Percentiles rank a stretch among this genome's conserved stretches.
These are phyloP conservation scores for Russula sp. DNA, from an alignment of 768 basidiomycete genomes.

Conservation along the genomic window DNA sequence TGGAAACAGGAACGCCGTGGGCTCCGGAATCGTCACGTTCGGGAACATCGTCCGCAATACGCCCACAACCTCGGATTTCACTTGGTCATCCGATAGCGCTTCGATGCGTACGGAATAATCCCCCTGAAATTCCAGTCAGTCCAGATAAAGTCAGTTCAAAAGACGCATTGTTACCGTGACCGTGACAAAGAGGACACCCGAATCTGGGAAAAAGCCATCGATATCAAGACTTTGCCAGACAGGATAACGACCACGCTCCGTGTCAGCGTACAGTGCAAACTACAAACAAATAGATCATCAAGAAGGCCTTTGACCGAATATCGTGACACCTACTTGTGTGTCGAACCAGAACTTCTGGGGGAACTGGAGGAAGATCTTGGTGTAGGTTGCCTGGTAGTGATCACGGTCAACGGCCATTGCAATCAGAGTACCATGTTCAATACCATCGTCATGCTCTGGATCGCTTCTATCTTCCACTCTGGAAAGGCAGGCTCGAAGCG, in stretches of 20 bases:
- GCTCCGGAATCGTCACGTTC: constrained; percentile 44
- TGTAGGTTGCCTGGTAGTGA: constrained; percentile 43
- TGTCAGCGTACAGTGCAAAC: constrained; percentile 53
- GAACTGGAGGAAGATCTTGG: constrained; percentile 64
- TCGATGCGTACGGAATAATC: constrained; percentile 56
- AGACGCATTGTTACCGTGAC: constrained; percentile 38
- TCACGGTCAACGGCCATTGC: neutral
- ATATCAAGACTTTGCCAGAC: constrained; percentile 64
- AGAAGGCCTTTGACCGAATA: neutral
- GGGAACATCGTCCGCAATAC: constrained; percentile 56
- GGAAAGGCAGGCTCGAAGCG: constrained; percentile 50
- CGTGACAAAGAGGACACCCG: constrained; percentile 48
- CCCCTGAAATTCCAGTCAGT: too few species aligned
- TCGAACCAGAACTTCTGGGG: constrained; percentile 53
- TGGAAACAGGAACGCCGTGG: constrained; percentile 47
- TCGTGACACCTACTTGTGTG: constrained; percentile 30
- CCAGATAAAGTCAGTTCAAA: too few species aligned
- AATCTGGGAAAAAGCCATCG: constrained; percentile 49
- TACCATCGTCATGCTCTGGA: constrained; percentile 58
- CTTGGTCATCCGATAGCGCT: constrained; percentile 37
- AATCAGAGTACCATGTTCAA: too few species aligned
- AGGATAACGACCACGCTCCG: constrained; percentile 52
- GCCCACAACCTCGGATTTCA: constrained; percentile 46
- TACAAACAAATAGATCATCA: constrained; percentile 25
- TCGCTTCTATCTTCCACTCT: constrained; percentile 55